Percentiles rank a stretch among this genome's conserved stretches.
phyloP scores from a whole-genome alignment of 225 moss, liverwort and hornwort species.

The Sphagnum tenellum region DNA sequence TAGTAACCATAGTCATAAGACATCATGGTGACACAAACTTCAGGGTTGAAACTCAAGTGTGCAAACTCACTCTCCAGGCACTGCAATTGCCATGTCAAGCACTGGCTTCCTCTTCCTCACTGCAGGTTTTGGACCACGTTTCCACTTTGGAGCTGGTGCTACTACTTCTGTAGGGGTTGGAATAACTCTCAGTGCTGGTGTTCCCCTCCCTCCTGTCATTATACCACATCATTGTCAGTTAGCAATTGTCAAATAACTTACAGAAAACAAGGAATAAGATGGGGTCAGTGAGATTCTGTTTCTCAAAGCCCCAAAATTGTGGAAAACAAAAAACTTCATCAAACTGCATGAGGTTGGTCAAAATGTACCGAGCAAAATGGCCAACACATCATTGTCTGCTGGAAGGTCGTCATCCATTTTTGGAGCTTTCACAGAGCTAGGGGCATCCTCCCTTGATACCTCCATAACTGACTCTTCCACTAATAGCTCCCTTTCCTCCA shows the following conservation, averaged over 20 bases:
- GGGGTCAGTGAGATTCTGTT: too few relatives aligned
- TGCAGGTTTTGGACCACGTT: slow-evolving; percentile 49
- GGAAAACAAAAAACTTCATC: too few relatives aligned
- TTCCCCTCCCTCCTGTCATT: slow-evolving; percentile 50
- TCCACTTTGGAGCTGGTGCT: slow-evolving; percentile 29
- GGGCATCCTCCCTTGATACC: slow-evolving; percentile 25
- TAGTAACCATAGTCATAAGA: too few relatives aligned
- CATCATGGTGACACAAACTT: too few relatives aligned
- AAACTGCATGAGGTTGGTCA: too few relatives aligned
- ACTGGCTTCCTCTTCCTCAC: slow-evolving; percentile 81
- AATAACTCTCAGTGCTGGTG: slow-evolving; percentile 57
- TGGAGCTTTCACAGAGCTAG: slow-evolving; percentile 12
- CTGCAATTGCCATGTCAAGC: slow-evolving; percentile 61
- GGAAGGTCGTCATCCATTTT: slow-evolving; percentile 50
- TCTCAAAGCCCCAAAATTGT: too few relatives aligned
- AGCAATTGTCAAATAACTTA: too few relatives aligned
- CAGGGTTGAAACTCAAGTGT: background rate
- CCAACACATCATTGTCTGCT: slow-evolving; percentile 81
- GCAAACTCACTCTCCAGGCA: slow-evolving; percentile 81
- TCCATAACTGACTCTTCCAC: slow-evolving; percentile 40
- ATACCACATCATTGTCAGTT: too few relatives aligned
- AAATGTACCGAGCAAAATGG: slow-evolving; percentile 70
- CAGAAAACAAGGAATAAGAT: too few relatives aligned
- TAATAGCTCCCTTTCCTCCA: slow-evolving; percentile 56
- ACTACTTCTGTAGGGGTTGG: slow-evolving; percentile 66